These are phyloP conservation scores for Ogataea populi-albae DNA, from an alignment of 805 yeast species.

Conservation along the genomic window DNA sequence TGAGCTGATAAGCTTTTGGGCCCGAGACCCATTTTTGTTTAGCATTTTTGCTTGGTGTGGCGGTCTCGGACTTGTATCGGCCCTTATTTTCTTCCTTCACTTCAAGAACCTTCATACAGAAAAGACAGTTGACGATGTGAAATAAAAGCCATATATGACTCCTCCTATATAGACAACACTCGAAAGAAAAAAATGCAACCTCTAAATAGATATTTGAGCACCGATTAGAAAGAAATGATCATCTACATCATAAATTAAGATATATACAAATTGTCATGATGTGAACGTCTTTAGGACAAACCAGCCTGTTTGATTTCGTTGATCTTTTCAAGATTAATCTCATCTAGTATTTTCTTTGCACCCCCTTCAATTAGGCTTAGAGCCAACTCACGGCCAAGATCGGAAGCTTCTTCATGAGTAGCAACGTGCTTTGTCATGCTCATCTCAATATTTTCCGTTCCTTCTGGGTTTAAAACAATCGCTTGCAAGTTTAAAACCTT, in stretches of 20 bases:
- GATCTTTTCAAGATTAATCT: constrained; percentile 69
- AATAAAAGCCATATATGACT: background rate
- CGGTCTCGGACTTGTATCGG: constrained; percentile 30
- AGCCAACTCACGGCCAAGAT: constrained; percentile 71
- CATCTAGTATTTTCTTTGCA: constrained; percentile 78
- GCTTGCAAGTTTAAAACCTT: constrained; percentile 56
- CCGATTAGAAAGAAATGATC: too few relatives aligned
- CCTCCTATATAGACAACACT: background rate
- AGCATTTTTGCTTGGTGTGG: constrained; percentile 38
- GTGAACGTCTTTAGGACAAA: constrained; percentile 21
- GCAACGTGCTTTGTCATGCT: constrained; percentile 36
- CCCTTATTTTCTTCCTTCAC: constrained; percentile 20
- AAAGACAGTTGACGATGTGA: background rate
- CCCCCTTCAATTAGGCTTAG: constrained; percentile 65
- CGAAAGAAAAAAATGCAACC: background rate
- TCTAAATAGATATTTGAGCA: too few relatives aligned
- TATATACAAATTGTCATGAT: too few relatives aligned
- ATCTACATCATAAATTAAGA: too few relatives aligned
- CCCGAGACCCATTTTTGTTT: constrained; percentile 39
- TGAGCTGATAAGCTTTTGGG: constrained; percentile 36
- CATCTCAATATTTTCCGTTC: constrained; percentile 64
- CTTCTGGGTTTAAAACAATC: constrained; percentile 83
- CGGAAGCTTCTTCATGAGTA: constrained; percentile 57
- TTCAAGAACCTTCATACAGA: constrained; percentile 16
- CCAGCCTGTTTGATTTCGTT: constrained; percentile 39